Conservation (phyloP, 2,329 filamentous ascomycete genomes). For the Diaporthe vaccinii region DNA sequence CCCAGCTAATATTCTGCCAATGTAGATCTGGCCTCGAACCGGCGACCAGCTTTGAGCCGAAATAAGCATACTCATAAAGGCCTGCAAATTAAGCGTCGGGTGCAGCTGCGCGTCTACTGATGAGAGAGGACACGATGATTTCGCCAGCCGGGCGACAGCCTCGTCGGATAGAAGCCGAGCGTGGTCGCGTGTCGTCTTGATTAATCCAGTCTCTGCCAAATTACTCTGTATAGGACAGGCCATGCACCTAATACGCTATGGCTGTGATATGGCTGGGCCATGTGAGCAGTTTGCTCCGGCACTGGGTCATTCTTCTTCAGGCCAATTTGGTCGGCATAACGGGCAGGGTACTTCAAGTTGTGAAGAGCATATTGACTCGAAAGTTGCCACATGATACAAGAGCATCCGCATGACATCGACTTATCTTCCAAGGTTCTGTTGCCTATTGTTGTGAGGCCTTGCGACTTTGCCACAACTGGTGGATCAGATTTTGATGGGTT, state of each 20-base stretch:
- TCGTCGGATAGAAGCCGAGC: not conserved
- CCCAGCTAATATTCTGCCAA: not conserved
- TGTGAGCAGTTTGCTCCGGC: not conserved
- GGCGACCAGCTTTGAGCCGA: not conserved
- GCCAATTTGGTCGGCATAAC: not conserved
- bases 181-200: not conserved
- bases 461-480: not conserved
- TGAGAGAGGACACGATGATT: not conserved
- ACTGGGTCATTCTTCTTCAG: not conserved
- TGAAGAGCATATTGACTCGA: not conserved
- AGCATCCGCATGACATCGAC: not conserved
- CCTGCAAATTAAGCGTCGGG: not conserved
- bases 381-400: not conserved
- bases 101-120: not conserved
- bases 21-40: not conserved
- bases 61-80: not conserved
- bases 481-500: not conserved
- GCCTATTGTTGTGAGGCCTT: not conserved
- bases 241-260: not conserved
- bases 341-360: not conserved
- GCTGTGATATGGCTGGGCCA: not conserved
- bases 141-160: not conserved
- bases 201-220: not conserved
- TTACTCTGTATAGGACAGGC: not conserved
- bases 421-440: not conserved